Conservation (phyloP, 768 basidiomycete genomes). For the Leccinum longicurvipes region DNA sequence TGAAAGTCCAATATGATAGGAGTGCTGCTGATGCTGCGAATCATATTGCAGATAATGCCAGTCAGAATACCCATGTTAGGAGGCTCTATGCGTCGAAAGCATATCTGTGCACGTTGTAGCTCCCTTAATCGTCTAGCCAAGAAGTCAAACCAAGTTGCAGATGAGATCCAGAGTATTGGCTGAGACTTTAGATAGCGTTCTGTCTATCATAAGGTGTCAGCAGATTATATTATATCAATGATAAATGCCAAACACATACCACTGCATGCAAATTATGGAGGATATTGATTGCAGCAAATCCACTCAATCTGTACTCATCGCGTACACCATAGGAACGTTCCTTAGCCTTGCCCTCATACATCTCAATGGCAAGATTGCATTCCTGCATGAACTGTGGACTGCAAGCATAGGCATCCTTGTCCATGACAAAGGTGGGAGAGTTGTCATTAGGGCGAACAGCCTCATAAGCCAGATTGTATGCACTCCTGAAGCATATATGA, state of each 20-base stretch:
- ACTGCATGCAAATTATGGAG: background rate
- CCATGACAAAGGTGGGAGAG: background rate
- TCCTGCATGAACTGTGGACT: too few relatives aligned
- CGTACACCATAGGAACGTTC: too few relatives aligned
- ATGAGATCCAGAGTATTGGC: slow-evolving; percentile 7
- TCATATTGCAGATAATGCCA: too few relatives aligned
- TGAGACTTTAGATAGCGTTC: background rate
- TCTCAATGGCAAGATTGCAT: too few relatives aligned
- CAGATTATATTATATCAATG: background rate
- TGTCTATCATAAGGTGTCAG: background rate
- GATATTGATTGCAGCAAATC: background rate
- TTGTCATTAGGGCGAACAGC: background rate
- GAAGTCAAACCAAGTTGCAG: too few relatives aligned
- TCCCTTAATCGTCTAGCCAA: too few relatives aligned
- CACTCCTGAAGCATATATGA: background rate
- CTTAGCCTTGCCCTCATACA: too few relatives aligned
- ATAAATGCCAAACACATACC: too few relatives aligned
- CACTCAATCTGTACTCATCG: slow-evolving; percentile 5
- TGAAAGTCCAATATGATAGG: background rate
- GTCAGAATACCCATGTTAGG: slow-evolving; percentile 9
- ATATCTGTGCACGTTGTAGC: slow-evolving; percentile 3
- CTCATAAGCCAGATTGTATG: slow-evolving; percentile 1
- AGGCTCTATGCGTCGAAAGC: background rate
- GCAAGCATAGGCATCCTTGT: too few relatives aligned
- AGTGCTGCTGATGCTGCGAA: too few relatives aligned